Evolutionary conservation across 306 rosid species (phyloP), one percentile per base, ranked within the genome.

Genomic region (Vigna radiata): DNA sequence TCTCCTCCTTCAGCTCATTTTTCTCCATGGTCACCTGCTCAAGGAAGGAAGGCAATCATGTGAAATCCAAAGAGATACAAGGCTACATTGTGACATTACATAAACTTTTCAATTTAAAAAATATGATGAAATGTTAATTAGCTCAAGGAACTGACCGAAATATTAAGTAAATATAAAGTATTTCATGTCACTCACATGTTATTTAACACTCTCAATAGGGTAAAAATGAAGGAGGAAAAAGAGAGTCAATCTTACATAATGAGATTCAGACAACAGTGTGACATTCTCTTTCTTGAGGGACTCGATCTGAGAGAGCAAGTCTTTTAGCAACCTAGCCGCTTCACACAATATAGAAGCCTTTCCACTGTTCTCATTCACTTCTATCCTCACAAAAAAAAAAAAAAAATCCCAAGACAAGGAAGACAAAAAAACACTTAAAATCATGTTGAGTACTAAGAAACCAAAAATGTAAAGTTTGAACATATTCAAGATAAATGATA

Each of bases 1-100:
- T 92, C 62, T 95, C 99, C 67, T 95, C 99, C 84, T 69, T 59
- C 48, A 95, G 85, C 74, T 95, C 99, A 77, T 84, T 88, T 84
- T 88, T 92, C 85, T 92, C 99, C 46, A 81, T 39, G 16, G 81
- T 81, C 74, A 95, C 91, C 98, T 95, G 89, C 49, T 78, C 80
- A 37, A 69, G 36, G 53, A 37, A 72, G 36, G 53, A 62, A 69
- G 12, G n/a, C 68, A 33, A 49, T 31, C 53, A 12, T 21, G 77
- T 70, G n/a, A 55, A 33, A 72, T 10, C 31, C 13, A 49, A 15
- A 1, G 77, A 58, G 12, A 53, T 76, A 37, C 2, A 81, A n/a
- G 66, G 17, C 41, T 6, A 68, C 6, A 63, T 44, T 52, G 25
- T 48, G 75, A 29, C 48, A 41, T 12, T 48, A 44, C 49, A 44